phyloP scores from a whole-genome alignment of 139 green algal genomes.

The Monoraphidium neglectum region DNA sequence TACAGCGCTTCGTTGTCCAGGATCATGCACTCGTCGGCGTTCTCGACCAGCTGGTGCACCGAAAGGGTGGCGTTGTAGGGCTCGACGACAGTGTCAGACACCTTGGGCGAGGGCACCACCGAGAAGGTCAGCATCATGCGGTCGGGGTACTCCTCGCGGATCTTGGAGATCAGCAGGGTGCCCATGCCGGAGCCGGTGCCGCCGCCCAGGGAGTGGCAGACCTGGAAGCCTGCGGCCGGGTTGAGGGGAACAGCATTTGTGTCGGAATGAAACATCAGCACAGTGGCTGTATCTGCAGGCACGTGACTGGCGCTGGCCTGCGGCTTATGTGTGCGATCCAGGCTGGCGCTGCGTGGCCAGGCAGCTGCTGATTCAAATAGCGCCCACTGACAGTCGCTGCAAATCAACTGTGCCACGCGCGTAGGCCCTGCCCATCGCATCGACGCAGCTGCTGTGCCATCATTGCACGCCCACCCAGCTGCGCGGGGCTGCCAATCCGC shows the following conservation, averaged over 20 bases:
- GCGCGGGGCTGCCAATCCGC: too few species aligned
- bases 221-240: constrained; percentile 88
- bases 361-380: too few species aligned
- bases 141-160: constrained; percentile 98
- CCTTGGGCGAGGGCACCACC: constrained; percentile 98
- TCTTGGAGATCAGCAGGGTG: constrained; percentile 98
- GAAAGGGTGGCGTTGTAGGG: constrained; percentile 99
- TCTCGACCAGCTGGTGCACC: constrained; percentile 99
- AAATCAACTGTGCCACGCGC: too few species aligned
- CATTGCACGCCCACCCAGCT: too few species aligned
- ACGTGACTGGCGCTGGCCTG: too few species aligned
- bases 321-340: too few species aligned
- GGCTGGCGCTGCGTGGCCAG: too few species aligned
- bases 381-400: too few species aligned
- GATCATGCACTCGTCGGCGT: constrained; percentile 99
- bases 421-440: too few species aligned
- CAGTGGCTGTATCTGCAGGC: too few species aligned
- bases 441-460: too few species aligned
- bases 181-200: constrained; percentile 98
- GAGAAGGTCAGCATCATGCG: constrained; percentile 99
- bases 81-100: constrained; percentile 99
- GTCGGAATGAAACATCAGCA: too few species aligned
- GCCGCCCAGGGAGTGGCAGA: constrained; percentile 94
- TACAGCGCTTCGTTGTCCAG: constrained; percentile 99
- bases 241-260: background rate